Evolutionary conservation across 2,329 filamentous ascomycete genomes (phyloP).

Genomic region (Colletotrichum sp.): DNA sequence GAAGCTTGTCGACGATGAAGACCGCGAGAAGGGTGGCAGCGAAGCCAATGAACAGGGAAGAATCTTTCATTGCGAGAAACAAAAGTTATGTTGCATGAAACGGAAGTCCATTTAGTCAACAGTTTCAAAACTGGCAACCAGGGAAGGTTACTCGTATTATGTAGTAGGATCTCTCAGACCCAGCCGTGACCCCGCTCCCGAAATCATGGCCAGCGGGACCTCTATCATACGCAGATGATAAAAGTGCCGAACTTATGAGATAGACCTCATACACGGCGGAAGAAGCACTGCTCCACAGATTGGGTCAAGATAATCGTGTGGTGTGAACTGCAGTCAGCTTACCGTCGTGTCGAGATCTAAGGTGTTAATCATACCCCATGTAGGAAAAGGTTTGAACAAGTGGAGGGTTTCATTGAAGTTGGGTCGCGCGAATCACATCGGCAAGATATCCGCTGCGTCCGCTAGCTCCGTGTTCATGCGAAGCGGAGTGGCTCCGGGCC

Average conservation of each 20-base stretch:
- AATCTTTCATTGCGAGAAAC: not conserved
- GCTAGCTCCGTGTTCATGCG: not conserved
- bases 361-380: not conserved
- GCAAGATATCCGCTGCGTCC: not conserved
- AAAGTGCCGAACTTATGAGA: not conserved
- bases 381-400: not conserved
- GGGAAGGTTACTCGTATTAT: not conserved
- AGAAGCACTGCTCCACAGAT: not conserved
- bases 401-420: not conserved
- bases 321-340: not conserved
- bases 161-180: not conserved
- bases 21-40: not conserved
- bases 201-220: not conserved
- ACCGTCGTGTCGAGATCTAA: not conserved
- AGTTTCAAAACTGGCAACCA: not conserved
- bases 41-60: not conserved
- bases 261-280: not conserved
- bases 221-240: not conserved
- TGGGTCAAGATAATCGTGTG: not conserved
- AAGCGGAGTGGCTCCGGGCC: not conserved
- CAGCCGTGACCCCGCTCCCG: not conserved
- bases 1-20: not conserved
- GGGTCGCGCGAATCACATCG: not conserved
- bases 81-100: not conserved
- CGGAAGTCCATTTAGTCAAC: not conserved